Percentiles rank a stretch among this genome's conserved stretches.
Conservation (phyloP, 2,329 filamentous ascomycete genomes). For the Seiridium unicorne region DNA sequence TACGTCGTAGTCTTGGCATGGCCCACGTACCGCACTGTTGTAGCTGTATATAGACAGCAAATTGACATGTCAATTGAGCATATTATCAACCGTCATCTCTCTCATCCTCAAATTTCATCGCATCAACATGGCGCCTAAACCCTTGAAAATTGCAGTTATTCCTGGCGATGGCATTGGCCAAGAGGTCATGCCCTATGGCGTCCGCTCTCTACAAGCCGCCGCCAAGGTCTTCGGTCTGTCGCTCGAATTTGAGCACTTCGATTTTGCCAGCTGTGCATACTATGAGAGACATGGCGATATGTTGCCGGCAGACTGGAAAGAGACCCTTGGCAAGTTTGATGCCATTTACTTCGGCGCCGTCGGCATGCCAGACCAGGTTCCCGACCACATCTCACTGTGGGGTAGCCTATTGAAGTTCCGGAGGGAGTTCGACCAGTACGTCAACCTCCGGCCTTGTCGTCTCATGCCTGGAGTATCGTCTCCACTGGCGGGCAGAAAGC, state of each 20-base stretch:
- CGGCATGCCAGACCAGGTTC: slow-evolving; percentile 52
- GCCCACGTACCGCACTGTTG: too few relatives aligned
- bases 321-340: slow-evolving; percentile 56
- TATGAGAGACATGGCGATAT: slow-evolving; percentile 43
- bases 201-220: slow-evolving; percentile 56
- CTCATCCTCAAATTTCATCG: not conserved
- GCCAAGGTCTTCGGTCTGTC: slow-evolving; percentile 48
- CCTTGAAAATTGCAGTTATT: slow-evolving; percentile 56
- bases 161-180: slow-evolving; percentile 69
- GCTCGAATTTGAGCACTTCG: slow-evolving; percentile 59
- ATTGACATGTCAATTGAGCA: not conserved
- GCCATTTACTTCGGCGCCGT: slow-evolving; percentile 70
- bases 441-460: slow-evolving; percentile 65
- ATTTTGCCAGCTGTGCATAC: slow-evolving; percentile 66
- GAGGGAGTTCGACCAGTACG: slow-evolving; percentile 66
- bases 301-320: slow-evolving; percentile 44
- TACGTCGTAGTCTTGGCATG: too few relatives aligned
- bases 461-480: slow-evolving; percentile 59
- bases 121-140: slow-evolving; percentile 7
- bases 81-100: not conserved
- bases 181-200: slow-evolving; percentile 64
- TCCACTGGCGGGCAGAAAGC: slow-evolving; percentile 50
- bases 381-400: slow-evolving; percentile 68
- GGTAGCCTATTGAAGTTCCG: slow-evolving; percentile 65
- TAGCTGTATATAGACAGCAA: not conserved